Evolutionary conservation across 176 grass and related monocot species (phyloP), one percentile per base, ranked within the genome.

Genomic region (Saccharum spontaneum): DNA sequence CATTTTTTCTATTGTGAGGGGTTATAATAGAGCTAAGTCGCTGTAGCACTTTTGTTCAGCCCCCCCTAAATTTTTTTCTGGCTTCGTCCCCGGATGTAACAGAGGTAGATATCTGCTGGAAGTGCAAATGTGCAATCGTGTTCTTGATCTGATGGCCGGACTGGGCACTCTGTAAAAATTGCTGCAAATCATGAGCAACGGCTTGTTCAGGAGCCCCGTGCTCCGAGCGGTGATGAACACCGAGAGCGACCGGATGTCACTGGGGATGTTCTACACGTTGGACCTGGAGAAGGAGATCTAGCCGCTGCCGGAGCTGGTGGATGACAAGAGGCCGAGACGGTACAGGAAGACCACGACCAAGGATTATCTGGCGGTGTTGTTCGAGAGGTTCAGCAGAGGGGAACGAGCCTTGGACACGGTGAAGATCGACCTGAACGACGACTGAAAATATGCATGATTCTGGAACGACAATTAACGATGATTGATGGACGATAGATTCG

Each of bases 251-350:
- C 62, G 90, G 61, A 36, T 90, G 67, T 95, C 90, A 14, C 1
- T 89, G 64, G 88, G 22, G 26, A 79, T 85, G 86, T 92, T 95
- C 78, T 89, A 91, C 71, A 20, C 48, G 54, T 26, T 73, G 28
- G 83, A 87, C 2, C 46, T 41, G 3, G 86, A 96, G 34, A 69
- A 69, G 18, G 66, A 89, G 37, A 15, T 93, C 7, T 76, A 79
- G 49, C 86, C 88, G 20, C 86, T 55, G 41, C 69, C 82, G 14
- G 75, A 75, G 69, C 52, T 92, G 54, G 69, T 92, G 57, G 74
- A 64, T 15, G 75, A 88, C 20, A 18, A 66, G 30, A 61, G 69
- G 30, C 88, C 86, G 1, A 73, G 67, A 17, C 44, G 44, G 73
- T 95, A 95, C 34, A 73, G 46, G 24, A 78, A 82, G 71, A 86